These are phyloP conservation scores for Claviceps monticola DNA, from an alignment of 2,329 filamentous ascomycete species.

Conservation along the genomic window DNA sequence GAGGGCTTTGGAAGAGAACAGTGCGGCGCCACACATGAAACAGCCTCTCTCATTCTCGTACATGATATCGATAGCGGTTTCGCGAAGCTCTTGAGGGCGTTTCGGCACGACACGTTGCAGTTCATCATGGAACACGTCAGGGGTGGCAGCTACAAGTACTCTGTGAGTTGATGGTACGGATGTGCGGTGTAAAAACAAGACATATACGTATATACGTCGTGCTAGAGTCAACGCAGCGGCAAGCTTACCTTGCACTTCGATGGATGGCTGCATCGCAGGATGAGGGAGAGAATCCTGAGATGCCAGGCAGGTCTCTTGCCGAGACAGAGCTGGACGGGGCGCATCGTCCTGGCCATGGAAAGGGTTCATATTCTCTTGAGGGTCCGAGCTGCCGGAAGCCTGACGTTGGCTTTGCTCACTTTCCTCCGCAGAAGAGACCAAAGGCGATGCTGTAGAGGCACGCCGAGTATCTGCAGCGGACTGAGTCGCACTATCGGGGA, in stretches of 20 bases:
- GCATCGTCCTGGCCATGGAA: not conserved
- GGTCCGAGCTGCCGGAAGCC: not conserved
- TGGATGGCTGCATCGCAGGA: constrained; percentile 15
- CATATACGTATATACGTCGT: no score
- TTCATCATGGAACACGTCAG: constrained; percentile 11
- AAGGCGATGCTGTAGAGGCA: constrained; percentile 6
- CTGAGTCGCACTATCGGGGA: constrained; percentile 11
- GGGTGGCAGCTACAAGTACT: constrained; percentile 16
- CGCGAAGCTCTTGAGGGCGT: constrained; percentile 23
- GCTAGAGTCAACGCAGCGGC: not conserved
- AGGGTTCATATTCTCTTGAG: not conserved
- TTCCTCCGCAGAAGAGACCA: constrained; percentile 6
- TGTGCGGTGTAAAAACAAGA: not conserved
- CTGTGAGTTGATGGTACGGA: not conserved
- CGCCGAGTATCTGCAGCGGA: constrained; percentile 1
- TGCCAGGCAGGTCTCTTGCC: not conserved
- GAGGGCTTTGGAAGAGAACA: constrained; percentile 80
- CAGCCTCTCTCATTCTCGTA: constrained; percentile 92
- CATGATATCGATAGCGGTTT: constrained; percentile 65
- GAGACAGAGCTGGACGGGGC: not conserved
- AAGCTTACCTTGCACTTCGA: constrained; percentile 19
- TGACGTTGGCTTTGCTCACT: not conserved
- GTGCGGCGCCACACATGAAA: constrained; percentile 74
- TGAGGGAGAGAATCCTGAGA: constrained; percentile 7
- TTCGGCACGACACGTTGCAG: constrained; percentile 22